Conservation (phyloP, 2,329 filamentous ascomycete genomes). For the Truncatella angustata region DNA sequence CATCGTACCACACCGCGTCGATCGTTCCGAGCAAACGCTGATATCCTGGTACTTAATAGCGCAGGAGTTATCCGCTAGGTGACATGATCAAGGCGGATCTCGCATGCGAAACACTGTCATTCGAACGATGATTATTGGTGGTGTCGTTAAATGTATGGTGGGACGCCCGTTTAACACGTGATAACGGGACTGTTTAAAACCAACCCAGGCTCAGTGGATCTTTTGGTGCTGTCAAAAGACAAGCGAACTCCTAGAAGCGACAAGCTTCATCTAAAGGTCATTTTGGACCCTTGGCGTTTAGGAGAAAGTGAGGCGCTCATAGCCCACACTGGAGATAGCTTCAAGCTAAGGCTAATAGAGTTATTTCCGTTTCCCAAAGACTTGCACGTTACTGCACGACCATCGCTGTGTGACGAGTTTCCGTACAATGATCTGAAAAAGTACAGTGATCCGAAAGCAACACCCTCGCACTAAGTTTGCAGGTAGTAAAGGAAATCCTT, state of each 20-base stretch:
- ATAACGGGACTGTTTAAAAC: not conserved
- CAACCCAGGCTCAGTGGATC: not conserved
- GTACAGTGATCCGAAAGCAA: no score
- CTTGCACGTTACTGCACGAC: no score
- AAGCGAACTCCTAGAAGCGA: not conserved
- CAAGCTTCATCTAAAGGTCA: no score
- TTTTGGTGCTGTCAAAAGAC: not conserved
- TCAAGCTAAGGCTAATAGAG: not conserved
- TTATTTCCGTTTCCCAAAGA: no score
- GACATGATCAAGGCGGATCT: not conserved
- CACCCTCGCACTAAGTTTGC: no score
- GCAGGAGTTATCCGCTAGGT: not conserved
- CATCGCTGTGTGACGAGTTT: no score
- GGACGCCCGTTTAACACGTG: slow-evolving; percentile 2
- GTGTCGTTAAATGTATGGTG: not conserved
- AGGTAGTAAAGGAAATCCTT: no score
- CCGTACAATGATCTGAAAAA: no score
- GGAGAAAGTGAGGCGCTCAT: not conserved
- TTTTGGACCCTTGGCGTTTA: not conserved
- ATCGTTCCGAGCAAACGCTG: not conserved
- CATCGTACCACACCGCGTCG: not conserved
- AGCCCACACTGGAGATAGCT: not conserved
- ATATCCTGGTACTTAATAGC: not conserved
- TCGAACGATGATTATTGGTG: not conserved
- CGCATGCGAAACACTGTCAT: not conserved